Evolutionary conservation across 192 early-diverging fungal genomes (phyloP).

Genomic region (Irineochytrium annulatum): DNA sequence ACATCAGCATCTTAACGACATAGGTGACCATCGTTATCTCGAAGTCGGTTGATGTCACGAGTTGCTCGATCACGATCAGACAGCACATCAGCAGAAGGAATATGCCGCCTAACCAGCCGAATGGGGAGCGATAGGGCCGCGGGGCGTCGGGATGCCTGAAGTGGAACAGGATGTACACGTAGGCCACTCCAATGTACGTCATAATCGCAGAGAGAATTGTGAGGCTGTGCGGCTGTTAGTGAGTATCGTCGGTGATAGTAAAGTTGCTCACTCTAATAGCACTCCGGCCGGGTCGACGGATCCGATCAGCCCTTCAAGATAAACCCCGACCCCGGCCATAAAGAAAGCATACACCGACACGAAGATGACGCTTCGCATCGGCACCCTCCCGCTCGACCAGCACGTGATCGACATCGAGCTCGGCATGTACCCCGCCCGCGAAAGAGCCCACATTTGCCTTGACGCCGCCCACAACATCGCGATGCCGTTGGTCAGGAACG

Average conservation of each 20-base stretch:
- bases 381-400: neutral
- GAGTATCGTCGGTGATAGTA: neutral
- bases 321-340: neutral
- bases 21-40: neutral
- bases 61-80: neutral
- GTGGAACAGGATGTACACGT: slow-evolving; percentile 16
- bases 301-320: neutral
- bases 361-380: slow-evolving; percentile 4
- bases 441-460: slow-evolving; percentile 11
- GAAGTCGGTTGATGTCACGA: neutral
- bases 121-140: slow-evolving; percentile 17
- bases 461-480: slow-evolving; percentile 13
- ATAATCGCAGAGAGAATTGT: slow-evolving; percentile 9
- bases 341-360: neutral
- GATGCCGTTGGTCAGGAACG: neutral
- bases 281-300: neutral
- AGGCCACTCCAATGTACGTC: slow-evolving; percentile 13
- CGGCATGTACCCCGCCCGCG: slow-evolving; percentile 5
- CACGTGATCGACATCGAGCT: neutral
- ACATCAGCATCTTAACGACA: neutral
- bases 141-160: slow-evolving; percentile 15
- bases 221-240: neutral
- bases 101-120: slow-evolving; percentile 6
- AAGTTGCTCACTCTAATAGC: neutral
- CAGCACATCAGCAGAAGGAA: neutral